A percentile compares a stretch with the other conserved stretches of the same genome.
Conservation (phyloP, 257 asterid species). For the Scutellaria minor region DNA sequence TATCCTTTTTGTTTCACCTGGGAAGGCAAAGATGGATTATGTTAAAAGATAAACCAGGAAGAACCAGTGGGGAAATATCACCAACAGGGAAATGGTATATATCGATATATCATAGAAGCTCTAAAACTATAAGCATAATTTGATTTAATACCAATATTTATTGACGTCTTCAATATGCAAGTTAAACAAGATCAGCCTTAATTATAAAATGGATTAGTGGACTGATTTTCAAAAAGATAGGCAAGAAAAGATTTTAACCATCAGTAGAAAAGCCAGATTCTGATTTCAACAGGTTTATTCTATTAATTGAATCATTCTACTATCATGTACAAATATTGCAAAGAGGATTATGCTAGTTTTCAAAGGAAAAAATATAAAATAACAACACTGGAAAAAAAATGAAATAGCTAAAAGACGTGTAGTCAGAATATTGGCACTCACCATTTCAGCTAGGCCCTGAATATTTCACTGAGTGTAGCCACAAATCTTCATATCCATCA, state of each 20-base stretch:
- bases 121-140: neutral
- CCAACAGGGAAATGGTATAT: neutral
- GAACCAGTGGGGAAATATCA: neutral
- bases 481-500: slow-evolving; percentile 55
- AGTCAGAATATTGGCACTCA: slow-evolving; percentile 57
- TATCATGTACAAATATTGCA: neutral
- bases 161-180: neutral
- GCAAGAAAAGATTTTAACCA: neutral
- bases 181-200: neutral
- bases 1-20: slow-evolving; percentile 32
- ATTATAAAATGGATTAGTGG: too few relatives aligned
- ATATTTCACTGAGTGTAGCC: slow-evolving; percentile 57
- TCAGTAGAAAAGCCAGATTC: neutral
- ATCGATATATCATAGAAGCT: neutral
- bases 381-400: neutral
- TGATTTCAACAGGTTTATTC: neutral
- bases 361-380: neutral
- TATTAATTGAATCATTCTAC: neutral
- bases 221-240: neutral
- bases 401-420: slow-evolving; percentile 43
- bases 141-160: neutral
- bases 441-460: slow-evolving; percentile 52
- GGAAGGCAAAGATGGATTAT: slow-evolving; percentile 31
- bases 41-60: slow-evolving; percentile 1
- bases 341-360: neutral